Evolutionary conservation across 371 early-diverging fungal species (phyloP).

Genomic region (Rhizopus stolonifer): DNA sequence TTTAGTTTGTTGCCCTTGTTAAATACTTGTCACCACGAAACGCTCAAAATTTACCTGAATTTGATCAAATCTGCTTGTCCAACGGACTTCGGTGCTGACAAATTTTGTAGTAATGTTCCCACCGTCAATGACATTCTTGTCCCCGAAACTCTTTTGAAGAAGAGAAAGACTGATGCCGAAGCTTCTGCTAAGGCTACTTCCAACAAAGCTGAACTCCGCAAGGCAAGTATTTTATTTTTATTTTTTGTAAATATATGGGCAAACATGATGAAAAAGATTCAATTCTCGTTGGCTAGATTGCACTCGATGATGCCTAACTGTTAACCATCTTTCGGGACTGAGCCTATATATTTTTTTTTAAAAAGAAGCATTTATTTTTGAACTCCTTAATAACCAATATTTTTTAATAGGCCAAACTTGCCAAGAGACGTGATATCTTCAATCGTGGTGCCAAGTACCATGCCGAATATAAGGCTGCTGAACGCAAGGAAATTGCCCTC

Average conservation of each 20-base stretch:
- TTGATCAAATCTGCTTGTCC: background rate
- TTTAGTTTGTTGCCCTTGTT: background rate
- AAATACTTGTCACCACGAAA: conserved; percentile 7
- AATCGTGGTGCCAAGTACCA: conserved; percentile 97
- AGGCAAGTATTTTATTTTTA: conserved; percentile 51
- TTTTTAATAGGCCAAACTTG: conserved; percentile 64
- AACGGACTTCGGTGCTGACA: conserved; percentile 4
- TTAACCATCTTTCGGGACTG: conserved; percentile 81
- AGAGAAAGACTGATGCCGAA: conserved; percentile 91
- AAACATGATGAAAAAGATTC: conserved; percentile 18
- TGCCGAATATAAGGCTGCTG: conserved; percentile 90
- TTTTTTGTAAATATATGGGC: background rate
- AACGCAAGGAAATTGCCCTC: conserved; percentile 87
- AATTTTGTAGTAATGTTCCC: conserved; percentile 50
- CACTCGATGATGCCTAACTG: conserved; percentile 51
- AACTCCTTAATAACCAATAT: background rate
- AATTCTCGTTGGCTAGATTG: conserved; percentile 34
- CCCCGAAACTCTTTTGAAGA: conserved; percentile 97
- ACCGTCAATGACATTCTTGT: conserved; percentile 71
- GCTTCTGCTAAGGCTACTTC: conserved; percentile 72
- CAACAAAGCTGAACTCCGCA: conserved; percentile 58
- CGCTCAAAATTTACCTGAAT: too few species aligned
- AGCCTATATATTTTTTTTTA: conserved; percentile 17
- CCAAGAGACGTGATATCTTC: conserved; percentile 93
- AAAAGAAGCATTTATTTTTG: background rate